Base-by-base conservation (phyloP, 73 alveolate genomes). In the Paraurostyla sp. region DNA sequence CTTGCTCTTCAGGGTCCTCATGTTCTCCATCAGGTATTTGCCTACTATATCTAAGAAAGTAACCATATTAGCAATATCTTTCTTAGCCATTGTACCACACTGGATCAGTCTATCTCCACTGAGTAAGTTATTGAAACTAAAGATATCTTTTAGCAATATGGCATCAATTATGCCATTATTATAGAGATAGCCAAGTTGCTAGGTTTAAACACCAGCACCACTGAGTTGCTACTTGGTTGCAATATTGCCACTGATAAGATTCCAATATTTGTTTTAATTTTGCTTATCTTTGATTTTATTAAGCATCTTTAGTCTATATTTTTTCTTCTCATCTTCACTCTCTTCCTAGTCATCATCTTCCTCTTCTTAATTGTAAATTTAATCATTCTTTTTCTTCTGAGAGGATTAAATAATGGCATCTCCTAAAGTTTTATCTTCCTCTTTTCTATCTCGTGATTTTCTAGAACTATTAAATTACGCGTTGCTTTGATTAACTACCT, bases 311-410 rank as follows among this genome's bases (percentile, higher is more conserved):
- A 59, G 23, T 27, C 25, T 11, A 30, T 59, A 59, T 43, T 27
- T 59, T 30, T 59, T 59, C 76, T 59, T 59, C 25, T 59, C 76
- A 6, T 59, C 76, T 27, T 59, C 76, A 59, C 76, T 59, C 23
- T 59, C 76, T 27, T 59, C 76, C 41, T 65, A 56, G 9, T 65
- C 82, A 6, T 65, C 82, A 33, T 65, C 82, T 38, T 65, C 82
- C 25, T 22, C 78, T 27, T 60, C 43, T 27, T 60, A 9, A 4
- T 60, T 4, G 50, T n/a, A n/a, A n/a, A n/a, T n/a, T n/a, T n/a
- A n/a, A n/a, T n/a, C n/a, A n/a, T n/a, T n/a, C n/a, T n/a, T n/a
- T n/a, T n/a, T n/a, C n/a, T n/a, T n/a, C n/a, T n/a, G n/a, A n/a
- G n/a, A n/a, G n/a, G n/a, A n/a, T n/a, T n/a, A n/a, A n/a, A 54